Conservation (phyloP, 176 grass and related monocot genomes). For the Dendrocalamus sinicus region DNA sequence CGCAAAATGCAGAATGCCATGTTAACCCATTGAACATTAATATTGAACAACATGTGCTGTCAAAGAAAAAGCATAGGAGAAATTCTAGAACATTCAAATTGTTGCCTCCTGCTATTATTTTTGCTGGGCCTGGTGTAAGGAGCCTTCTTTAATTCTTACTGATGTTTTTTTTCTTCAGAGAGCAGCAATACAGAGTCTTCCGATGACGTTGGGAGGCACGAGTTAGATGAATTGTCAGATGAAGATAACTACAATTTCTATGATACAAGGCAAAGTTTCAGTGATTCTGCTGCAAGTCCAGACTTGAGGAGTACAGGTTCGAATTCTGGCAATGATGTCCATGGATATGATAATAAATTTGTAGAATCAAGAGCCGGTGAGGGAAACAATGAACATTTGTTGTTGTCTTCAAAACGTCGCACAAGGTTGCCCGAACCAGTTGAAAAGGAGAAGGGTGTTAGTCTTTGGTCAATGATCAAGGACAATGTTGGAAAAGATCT, state of each 20-base stretch:
- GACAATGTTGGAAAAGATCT: conserved; percentile 71
- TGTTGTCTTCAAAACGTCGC: conserved; percentile 1
- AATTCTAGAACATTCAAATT: too few species aligned
- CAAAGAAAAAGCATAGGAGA: too few species aligned
- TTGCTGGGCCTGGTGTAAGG: too few species aligned
- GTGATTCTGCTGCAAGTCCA: conserved; percentile 45
- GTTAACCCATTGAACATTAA: background rate
- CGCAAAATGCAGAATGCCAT: background rate
- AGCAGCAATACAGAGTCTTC: conserved; percentile 79
- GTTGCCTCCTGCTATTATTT: too few species aligned
- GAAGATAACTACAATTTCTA: conserved; percentile 60
- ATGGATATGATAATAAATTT: background rate
- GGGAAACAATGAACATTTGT: background rate
- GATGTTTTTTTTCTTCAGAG: conserved; percentile 51
- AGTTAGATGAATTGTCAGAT: conserved; percentile 60
- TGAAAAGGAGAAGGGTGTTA: conserved; percentile 56
- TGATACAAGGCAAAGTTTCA: conserved; percentile 66
- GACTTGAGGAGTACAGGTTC: conserved; percentile 24
- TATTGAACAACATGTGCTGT: too few species aligned
- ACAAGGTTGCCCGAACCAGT: conserved; percentile 50
- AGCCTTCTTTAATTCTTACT: background rate
- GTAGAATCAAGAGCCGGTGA: conserved; percentile 20
- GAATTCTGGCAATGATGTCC: conserved; percentile 4
- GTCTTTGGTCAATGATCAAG: conserved; percentile 34
- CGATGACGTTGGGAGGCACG: conserved; percentile 62